phyloP scores from a whole-genome alignment of 75 land plant species.

The Gnetum montanum region DNA sequence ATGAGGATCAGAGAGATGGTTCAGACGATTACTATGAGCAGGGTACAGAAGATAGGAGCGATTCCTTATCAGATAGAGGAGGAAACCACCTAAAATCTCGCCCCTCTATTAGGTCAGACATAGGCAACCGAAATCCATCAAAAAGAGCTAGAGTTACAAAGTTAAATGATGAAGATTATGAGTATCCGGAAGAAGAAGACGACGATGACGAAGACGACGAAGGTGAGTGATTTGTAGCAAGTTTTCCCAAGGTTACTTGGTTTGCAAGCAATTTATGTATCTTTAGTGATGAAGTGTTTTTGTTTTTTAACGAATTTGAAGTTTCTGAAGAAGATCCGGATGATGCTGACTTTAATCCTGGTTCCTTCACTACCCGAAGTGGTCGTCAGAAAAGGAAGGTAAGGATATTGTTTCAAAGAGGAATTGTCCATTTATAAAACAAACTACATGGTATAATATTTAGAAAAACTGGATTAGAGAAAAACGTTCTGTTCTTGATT shows the following conservation, averaged over 20 bases:
- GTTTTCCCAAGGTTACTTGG: background rate
- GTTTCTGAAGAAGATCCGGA: constrained; percentile 77
- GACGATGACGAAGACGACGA: constrained; percentile 34
- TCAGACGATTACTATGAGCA: constrained; percentile 84
- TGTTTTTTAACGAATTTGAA: background rate
- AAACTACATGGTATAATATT: too few species aligned
- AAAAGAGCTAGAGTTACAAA: constrained; percentile 29
- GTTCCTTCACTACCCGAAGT: constrained; percentile 19
- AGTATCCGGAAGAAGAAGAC: constrained; percentile 30
- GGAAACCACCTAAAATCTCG: constrained; percentile 17
- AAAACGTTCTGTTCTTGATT: background rate
- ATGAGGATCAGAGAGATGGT: constrained; percentile 21
- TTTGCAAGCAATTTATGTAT: background rate
- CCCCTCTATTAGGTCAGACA: constrained; percentile 16
- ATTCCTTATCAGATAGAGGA: constrained; percentile 25
- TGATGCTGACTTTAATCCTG: constrained; percentile 88
- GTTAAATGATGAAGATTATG: constrained; percentile 27
- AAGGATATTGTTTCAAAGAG: background rate
- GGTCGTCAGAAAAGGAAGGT: constrained; percentile 3
- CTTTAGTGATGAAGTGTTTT: constrained; percentile 3
- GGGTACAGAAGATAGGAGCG: constrained; percentile 63
- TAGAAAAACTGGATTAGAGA: background rate
- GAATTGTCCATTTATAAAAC: background rate
- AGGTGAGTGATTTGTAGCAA: constrained; percentile 15
- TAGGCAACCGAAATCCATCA: constrained; percentile 8